Evolutionary conservation across 371 early-diverging fungal genomes (phyloP).

Genomic region (Mortierella polycephala): DNA sequence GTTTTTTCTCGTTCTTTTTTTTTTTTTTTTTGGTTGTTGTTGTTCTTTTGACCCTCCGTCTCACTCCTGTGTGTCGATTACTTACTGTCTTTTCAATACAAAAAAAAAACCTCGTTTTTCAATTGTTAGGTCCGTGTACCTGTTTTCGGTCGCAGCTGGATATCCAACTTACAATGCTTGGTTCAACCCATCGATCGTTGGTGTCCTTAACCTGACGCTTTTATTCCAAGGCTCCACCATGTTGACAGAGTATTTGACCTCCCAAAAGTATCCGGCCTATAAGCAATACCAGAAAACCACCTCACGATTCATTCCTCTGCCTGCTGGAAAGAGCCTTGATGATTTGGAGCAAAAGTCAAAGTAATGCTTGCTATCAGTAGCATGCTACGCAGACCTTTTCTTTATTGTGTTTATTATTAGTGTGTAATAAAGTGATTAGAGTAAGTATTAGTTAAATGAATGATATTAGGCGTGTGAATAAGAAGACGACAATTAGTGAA

Average conservation of each 20-base stretch:
- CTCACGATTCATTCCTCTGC: slow-evolving; percentile 72
- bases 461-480: background rate
- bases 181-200: slow-evolving; percentile 70
- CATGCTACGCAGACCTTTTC: background rate
- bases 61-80: too few relatives aligned
- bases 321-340: slow-evolving; percentile 43
- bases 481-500: background rate
- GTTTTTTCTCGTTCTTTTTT: background rate
- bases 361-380: slow-evolving; percentile 2
- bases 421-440: too few relatives aligned
- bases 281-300: slow-evolving; percentile 70
- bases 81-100: too few relatives aligned
- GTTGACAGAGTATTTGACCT: slow-evolving; percentile 72
- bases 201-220: slow-evolving; percentile 64
- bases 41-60: background rate
- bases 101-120: too few relatives aligned
- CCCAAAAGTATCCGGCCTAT: slow-evolving; percentile 60
- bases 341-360: slow-evolving; percentile 37
- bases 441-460: background rate
- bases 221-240: slow-evolving; percentile 81
- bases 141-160: slow-evolving; percentile 68
- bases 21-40: background rate
- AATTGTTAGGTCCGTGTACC: slow-evolving; percentile 64
- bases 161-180: slow-evolving; percentile 40
- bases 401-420: background rate